phyloP scores from a whole-genome alignment of 306 rosid species.

The Benincasa hispida region DNA sequence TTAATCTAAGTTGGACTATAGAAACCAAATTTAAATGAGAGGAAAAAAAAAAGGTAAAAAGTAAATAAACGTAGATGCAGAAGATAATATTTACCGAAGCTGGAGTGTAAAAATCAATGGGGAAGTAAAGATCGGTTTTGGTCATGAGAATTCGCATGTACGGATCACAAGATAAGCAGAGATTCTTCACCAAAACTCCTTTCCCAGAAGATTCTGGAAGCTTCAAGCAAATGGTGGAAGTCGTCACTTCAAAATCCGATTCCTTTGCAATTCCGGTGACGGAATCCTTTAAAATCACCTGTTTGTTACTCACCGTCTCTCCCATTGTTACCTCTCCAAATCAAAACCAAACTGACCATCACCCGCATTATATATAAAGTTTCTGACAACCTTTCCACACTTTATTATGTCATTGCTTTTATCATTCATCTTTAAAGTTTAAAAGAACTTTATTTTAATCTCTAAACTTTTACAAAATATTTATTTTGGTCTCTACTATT shows the following conservation, averaged over 20 bases:
- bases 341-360: background rate
- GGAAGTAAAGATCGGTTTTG: background rate
- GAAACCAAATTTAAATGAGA: too few relatives aligned
- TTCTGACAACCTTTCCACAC: too few relatives aligned
- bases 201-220: slow-evolving; percentile 14
- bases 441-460: too few relatives aligned
- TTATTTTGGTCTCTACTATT: too few relatives aligned
- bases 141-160: slow-evolving; percentile 21
- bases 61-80: too few relatives aligned
- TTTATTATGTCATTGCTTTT: too few relatives aligned
- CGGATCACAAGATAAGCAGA: slow-evolving; percentile 4
- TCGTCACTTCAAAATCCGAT: slow-evolving; percentile 12
- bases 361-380: background rate
- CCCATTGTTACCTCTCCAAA: background rate
- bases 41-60: too few relatives aligned
- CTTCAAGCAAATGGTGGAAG: slow-evolving; percentile 4
- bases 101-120: background rate
- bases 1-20: too few relatives aligned
- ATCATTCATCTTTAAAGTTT: too few relatives aligned
- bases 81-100: background rate
- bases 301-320: slow-evolving; percentile 21
- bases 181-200: slow-evolving; percentile 23
- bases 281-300: slow-evolving; percentile 16
- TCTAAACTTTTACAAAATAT: too few relatives aligned
- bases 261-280: slow-evolving; percentile 24